These are phyloP conservation scores for Fusarium sp. DNA, from an alignment of 2,329 filamentous ascomycete genomes.

Conservation along the genomic window DNA sequence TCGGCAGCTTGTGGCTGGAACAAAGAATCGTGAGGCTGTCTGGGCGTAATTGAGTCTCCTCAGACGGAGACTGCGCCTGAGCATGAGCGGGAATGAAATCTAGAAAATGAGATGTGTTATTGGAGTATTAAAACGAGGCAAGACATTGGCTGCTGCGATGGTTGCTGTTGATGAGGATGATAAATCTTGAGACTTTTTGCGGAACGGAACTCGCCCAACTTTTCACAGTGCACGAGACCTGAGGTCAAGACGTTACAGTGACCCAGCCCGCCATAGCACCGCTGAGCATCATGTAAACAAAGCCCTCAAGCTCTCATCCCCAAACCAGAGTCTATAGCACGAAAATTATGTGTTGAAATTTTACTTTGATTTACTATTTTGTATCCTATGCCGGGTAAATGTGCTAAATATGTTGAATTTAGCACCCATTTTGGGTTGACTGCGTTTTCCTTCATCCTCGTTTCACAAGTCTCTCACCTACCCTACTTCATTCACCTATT, in stretches of 20 bases:
- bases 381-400: neutral
- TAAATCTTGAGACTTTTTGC: neutral
- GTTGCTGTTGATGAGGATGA: neutral
- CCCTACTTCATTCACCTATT: neutral
- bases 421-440: constrained; percentile 25
- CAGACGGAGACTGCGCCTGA: constrained; percentile 37
- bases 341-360: neutral
- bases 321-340: neutral
- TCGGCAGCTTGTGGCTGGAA: neutral
- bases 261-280: neutral
- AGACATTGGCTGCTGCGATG: neutral
- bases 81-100: constrained; percentile 32
- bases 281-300: too few species aligned
- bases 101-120: neutral
- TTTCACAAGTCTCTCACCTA: neutral
- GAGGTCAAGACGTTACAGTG: neutral
- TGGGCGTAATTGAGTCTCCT: constrained; percentile 31
- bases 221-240: neutral
- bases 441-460: neutral
- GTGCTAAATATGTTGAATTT: constrained; percentile 39
- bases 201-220: neutral
- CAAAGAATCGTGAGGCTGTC: constrained; percentile 10
- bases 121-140: neutral
- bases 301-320: neutral
- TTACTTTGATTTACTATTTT: constrained; percentile 1